Evolutionary conservation across 495 filamentous ascomycete species (phyloP).

Genomic region (Apiosordaria backusii): DNA sequence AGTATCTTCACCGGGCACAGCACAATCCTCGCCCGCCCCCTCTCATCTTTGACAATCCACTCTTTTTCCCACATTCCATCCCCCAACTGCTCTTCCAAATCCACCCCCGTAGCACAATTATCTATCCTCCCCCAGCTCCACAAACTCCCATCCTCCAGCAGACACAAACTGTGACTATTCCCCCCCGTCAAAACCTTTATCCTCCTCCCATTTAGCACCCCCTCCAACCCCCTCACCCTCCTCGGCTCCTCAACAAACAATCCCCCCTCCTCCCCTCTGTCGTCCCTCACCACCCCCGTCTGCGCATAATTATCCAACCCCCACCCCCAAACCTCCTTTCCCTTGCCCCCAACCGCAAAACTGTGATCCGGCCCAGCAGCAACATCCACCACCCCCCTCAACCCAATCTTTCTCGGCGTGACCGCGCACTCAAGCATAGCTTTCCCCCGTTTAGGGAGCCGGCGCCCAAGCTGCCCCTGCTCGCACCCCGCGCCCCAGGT

Average conservation of each 20-base stretch:
- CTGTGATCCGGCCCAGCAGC: neutral
- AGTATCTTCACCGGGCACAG: neutral
- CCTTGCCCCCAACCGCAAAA: neutral
- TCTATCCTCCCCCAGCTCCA: neutral
- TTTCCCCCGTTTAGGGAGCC: neutral
- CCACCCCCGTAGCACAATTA: neutral
- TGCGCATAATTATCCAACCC: slow-evolving; percentile 2
- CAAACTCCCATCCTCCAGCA: neutral
- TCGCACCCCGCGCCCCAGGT: slow-evolving; percentile 2
- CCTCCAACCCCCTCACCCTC: neutral
- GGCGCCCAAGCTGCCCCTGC: slow-evolving; percentile 5
- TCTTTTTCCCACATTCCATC: neutral
- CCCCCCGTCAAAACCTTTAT: neutral
- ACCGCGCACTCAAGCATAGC: neutral
- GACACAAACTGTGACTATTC: neutral
- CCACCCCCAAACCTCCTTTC: neutral
- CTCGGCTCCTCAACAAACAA: neutral
- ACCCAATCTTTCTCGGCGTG: neutral
- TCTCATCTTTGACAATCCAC: neutral
- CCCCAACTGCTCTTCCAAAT: neutral
- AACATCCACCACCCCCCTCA: neutral
- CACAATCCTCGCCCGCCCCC: slow-evolving; percentile 5
- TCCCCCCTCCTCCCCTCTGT: neutral
- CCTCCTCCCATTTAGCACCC: neutral
- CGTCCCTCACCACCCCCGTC: neutral